Evolutionary conservation across 495 filamentous ascomycete species (phyloP).

Genomic region (Pyronema omphalodes): DNA sequence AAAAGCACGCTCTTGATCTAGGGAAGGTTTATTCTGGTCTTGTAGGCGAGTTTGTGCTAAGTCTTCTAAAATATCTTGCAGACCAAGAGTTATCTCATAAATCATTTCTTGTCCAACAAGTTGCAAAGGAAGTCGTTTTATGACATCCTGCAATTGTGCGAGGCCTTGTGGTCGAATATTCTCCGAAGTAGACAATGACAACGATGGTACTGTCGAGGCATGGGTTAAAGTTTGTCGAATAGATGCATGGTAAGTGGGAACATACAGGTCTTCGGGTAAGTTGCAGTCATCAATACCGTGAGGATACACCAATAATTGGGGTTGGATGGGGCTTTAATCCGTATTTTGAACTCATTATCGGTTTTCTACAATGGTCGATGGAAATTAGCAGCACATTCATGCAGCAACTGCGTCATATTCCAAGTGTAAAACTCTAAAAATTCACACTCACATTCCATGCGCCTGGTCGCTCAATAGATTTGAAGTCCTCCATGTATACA

Average conservation of each 20-base stretch:
- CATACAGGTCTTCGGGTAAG: conserved; percentile 64
- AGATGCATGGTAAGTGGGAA: neutral
- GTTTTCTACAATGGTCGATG: conserved; percentile 37
- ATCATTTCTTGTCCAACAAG: conserved; percentile 72
- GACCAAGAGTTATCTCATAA: conserved; percentile 59
- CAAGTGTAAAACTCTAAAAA: neutral
- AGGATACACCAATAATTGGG: conserved; percentile 31
- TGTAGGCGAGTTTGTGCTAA: conserved; percentile 50
- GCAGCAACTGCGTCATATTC: neutral
- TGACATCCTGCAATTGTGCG: conserved; percentile 30
- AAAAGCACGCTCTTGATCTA: conserved; percentile 74
- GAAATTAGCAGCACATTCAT: conserved; percentile 6
- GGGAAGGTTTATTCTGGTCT: conserved; percentile 54
- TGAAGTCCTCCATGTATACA: conserved; percentile 86
- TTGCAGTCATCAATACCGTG: conserved; percentile 59
- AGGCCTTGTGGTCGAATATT: conserved; percentile 45
- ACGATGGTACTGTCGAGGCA: conserved; percentile 32
- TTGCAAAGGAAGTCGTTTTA: conserved; percentile 30
- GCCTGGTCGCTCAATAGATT: conserved; percentile 42
- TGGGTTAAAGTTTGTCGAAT: neutral
- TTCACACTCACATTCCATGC: conserved; percentile 62
- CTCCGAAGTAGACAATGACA: conserved; percentile 46
- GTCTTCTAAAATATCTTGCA: conserved; percentile 79
- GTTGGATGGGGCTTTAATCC: conserved; percentile 51
- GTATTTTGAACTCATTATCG: conserved; percentile 63